Percentiles rank a stretch among this genome's conserved stretches.
Evolutionary conservation across 495 filamentous ascomycete genomes (phyloP).

Genomic region (Xanthoparmelia taractica): DNA sequence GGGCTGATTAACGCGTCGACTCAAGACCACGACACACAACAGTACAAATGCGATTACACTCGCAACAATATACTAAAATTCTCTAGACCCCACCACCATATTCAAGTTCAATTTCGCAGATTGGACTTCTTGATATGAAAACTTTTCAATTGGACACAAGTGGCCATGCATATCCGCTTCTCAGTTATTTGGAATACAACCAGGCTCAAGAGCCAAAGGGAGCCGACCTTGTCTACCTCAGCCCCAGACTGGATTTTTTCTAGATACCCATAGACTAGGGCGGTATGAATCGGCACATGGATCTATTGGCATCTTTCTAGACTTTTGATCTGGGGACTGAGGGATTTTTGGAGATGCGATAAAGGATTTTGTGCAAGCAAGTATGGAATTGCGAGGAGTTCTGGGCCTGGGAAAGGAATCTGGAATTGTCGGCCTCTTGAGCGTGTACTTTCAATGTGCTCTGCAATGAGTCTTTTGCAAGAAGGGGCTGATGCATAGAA

Average conservation of each 20-base stretch:
- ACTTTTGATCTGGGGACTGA: neutral
- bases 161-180: neutral
- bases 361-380: neutral
- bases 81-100: neutral
- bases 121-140: neutral
- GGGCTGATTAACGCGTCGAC: conserved; percentile 16
- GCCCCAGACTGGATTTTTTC: neutral
- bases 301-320: too few relatives aligned
- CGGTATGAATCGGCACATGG: too few relatives aligned
- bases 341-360: neutral
- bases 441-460: too few relatives aligned
- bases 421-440: too few relatives aligned
- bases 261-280: too few relatives aligned
- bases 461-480: too few relatives aligned
- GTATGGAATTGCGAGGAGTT: too few relatives aligned
- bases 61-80: neutral
- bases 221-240: neutral
- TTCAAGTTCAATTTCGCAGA: neutral
- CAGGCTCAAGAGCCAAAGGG: neutral
- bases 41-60: neutral
- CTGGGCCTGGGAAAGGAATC: neutral
- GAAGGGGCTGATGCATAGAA: too few relatives aligned
- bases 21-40: neutral
- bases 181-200: neutral
- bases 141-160: neutral